phyloP scores from a whole-genome alignment of 2,329 filamentous ascomycete genomes.

The Leptographium radiaticola region DNA sequence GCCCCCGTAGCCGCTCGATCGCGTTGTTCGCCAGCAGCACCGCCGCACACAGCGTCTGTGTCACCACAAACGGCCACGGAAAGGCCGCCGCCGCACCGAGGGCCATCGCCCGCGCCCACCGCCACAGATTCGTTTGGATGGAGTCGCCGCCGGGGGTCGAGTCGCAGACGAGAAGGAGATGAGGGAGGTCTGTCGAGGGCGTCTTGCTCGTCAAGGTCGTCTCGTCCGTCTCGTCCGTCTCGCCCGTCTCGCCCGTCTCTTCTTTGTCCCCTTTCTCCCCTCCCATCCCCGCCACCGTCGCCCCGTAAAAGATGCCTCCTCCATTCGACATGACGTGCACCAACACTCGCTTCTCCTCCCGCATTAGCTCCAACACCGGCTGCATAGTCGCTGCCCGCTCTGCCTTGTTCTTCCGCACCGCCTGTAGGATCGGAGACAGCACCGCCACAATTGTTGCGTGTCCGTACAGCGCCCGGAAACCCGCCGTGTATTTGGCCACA shows the following conservation, averaged over 20 bases:
- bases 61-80: background rate
- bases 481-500: conserved; percentile 1
- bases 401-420: background rate
- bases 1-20: background rate
- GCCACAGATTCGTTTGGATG: background rate
- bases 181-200: background rate
- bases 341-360: background rate
- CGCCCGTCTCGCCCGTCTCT: background rate
- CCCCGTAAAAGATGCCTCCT: background rate
- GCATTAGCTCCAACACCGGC: background rate
- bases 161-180: background rate
- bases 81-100: background rate
- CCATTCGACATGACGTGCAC: conserved; percentile 3
- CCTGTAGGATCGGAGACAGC: background rate
- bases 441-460: background rate
- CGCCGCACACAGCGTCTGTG: background rate
- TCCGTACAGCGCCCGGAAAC: background rate
- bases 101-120: background rate
- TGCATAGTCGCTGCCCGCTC: background rate
- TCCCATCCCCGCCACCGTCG: background rate
- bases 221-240: too few relatives aligned
- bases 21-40: background rate
- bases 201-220: too few relatives aligned
- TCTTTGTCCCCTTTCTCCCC: background rate
- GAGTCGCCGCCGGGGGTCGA: background rate